These are phyloP conservation scores for Carex myosuroides DNA, from an alignment of 176 grass and related monocot genomes.

Conservation along the genomic window DNA sequence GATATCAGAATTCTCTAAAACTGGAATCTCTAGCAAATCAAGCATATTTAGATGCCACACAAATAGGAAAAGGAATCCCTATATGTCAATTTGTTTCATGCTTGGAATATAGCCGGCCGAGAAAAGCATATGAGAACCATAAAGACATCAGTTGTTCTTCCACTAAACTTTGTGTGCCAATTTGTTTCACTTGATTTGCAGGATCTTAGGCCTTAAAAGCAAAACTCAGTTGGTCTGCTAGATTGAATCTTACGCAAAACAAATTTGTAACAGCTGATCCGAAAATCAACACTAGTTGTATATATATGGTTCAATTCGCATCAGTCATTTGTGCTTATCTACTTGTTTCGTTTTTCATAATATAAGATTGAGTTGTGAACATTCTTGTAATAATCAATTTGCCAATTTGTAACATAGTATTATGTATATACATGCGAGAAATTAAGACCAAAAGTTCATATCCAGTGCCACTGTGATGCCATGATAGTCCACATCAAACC, in stretches of 20 bases:
- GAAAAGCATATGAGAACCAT: constrained; percentile 8
- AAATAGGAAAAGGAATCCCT: constrained; percentile 4
- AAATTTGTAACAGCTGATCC: not conserved
- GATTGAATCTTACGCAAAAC: not conserved
- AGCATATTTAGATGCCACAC: constrained; percentile 21
- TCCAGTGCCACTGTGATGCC: not conserved
- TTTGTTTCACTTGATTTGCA: constrained; percentile 21
- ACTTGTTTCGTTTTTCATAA: not conserved
- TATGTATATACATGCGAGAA: not conserved
- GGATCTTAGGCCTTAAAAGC: constrained; percentile 2
- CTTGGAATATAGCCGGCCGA: constrained; percentile 19
- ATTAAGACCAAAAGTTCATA: not conserved
- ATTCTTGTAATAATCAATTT: not conserved
- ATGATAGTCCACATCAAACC: not conserved
- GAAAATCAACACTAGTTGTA: not conserved
- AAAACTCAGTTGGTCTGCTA: not conserved
- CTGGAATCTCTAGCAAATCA: not conserved
- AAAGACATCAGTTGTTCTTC: not conserved
- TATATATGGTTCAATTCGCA: not conserved
- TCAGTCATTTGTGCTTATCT: not conserved
- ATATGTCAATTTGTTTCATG: constrained; percentile 21
- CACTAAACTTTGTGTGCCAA: constrained; percentile 14
- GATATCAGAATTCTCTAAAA: not conserved
- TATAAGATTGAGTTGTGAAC: not conserved
- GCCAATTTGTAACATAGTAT: not conserved